These are phyloP conservation scores for Phalaenopsis equestris DNA, from an alignment of 106 monocot species.

Conservation along the genomic window DNA sequence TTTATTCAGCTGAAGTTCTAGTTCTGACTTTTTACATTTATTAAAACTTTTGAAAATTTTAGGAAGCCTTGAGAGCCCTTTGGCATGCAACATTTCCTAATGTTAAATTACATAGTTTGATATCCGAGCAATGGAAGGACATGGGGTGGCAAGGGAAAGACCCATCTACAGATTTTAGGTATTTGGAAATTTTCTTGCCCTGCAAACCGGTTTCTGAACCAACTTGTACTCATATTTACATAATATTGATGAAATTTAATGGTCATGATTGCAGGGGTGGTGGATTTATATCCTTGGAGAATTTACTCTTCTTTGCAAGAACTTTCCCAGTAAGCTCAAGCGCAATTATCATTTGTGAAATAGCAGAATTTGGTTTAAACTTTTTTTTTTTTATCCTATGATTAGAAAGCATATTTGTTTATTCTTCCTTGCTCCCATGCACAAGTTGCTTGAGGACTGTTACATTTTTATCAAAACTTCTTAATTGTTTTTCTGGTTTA, in stretches of 20 bases:
- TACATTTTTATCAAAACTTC: neutral
- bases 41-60: slow-evolving; percentile 13
- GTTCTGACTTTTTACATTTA: neutral
- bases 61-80: slow-evolving; percentile 77
- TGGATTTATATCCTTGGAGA: slow-evolving; percentile 95
- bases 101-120: slow-evolving; percentile 49
- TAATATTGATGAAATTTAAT: slow-evolving; percentile 5
- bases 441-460: neutral
- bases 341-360: neutral
- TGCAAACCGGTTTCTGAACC: neutral
- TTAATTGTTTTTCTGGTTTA: neutral
- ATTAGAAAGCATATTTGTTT: neutral
- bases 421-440: neutral
- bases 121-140: slow-evolving; percentile 97
- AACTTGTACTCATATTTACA: neutral
- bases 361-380: neutral
- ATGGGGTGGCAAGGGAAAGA: slow-evolving; percentile 99
- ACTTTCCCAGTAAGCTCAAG: slow-evolving; percentile 63
- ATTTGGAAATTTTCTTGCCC: neutral
- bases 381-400: neutral
- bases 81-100: slow-evolving; percentile 80
- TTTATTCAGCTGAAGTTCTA: neutral
- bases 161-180: slow-evolving; percentile 98
- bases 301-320: slow-evolving; percentile 84
- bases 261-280: slow-evolving; percentile 61